Conservation (phyloP, 441 rosid species). For the Adansonia madagascariensis region DNA sequence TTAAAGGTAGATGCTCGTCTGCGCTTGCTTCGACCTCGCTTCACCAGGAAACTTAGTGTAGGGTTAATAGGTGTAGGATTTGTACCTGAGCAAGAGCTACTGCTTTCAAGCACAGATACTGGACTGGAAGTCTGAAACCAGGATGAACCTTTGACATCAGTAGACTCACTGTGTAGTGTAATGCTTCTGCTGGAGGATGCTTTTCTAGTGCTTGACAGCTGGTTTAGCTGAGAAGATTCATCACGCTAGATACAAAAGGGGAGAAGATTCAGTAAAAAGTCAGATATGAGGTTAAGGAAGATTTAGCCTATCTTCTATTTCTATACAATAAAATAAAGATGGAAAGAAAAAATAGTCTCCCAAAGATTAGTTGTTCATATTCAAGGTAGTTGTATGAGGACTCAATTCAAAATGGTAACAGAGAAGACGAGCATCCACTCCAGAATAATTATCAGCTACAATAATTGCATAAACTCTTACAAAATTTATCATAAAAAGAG, state of each 20-base stretch:
- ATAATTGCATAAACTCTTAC: background rate
- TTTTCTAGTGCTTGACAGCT: slow-evolving; percentile 41
- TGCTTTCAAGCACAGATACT: slow-evolving; percentile 77
- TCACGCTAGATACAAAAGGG: slow-evolving; percentile 31
- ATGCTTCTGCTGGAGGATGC: slow-evolving; percentile 41
- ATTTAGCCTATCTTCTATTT: background rate
- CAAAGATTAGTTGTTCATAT: background rate
- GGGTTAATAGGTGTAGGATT: slow-evolving; percentile 37
- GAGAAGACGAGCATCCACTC: background rate
- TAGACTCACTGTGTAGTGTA: slow-evolving; percentile 34
- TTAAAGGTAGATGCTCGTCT: slow-evolving; percentile 44
- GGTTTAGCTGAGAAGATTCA: slow-evolving; percentile 49
- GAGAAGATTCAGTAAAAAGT: slow-evolving; percentile 1
- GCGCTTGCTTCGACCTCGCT: slow-evolving; percentile 82
- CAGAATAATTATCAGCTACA: slow-evolving; percentile 6
- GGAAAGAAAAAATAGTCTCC: background rate
- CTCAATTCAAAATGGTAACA: background rate
- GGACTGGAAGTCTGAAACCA: slow-evolving; percentile 65
- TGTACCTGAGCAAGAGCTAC: slow-evolving; percentile 62
- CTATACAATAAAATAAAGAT: background rate
- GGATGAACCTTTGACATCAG: slow-evolving; percentile 46
- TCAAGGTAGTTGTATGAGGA: background rate
- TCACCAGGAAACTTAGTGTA: slow-evolving; percentile 52
- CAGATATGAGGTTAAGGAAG: slow-evolving; percentile 10
- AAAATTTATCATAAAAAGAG: slow-evolving; percentile 1